Evolutionary conservation across 352 stramenopile genomes (phyloP).

Genomic region (Pythium brachiatum): DNA sequence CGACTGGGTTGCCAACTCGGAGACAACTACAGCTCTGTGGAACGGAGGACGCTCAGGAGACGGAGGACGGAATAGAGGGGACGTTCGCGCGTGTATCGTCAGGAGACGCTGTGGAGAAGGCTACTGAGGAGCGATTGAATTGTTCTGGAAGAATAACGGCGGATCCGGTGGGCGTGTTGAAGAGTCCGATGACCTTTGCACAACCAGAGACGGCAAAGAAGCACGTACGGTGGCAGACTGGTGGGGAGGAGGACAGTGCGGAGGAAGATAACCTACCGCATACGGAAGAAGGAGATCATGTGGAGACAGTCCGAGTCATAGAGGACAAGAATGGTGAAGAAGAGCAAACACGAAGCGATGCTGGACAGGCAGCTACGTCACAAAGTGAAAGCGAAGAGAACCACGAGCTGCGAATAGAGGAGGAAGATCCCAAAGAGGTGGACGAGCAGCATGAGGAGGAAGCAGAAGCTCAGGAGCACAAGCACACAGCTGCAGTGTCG

Average conservation of each 20-base stretch:
- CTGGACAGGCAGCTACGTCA: neutral
- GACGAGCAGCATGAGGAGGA: neutral
- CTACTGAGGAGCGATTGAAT: too few relatives aligned
- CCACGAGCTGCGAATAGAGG: neutral
- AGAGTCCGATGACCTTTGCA: neutral
- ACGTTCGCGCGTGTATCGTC: too few relatives aligned
- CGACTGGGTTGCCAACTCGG: slow-evolving; percentile 1
- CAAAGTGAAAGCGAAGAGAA: neutral
- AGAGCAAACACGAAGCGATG: neutral
- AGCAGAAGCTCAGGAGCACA: too few relatives aligned
- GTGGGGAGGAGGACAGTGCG: neutral
- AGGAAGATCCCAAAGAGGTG: neutral
- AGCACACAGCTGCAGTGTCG: too few relatives aligned
- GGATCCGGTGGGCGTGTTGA: neutral
- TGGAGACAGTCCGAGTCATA: too few relatives aligned
- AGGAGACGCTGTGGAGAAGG: too few relatives aligned
- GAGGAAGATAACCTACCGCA: neutral
- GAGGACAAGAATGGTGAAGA: too few relatives aligned
- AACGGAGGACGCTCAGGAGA: neutral
- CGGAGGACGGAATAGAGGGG: neutral
- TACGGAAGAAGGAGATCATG: neutral
- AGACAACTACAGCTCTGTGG: neutral
- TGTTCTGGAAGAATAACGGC: too few relatives aligned
- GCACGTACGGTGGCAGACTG: neutral
- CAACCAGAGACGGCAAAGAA: neutral